These are phyloP conservation scores for Lentinula raphanica DNA, from an alignment of 768 basidiomycete genomes.

Conservation along the genomic window DNA sequence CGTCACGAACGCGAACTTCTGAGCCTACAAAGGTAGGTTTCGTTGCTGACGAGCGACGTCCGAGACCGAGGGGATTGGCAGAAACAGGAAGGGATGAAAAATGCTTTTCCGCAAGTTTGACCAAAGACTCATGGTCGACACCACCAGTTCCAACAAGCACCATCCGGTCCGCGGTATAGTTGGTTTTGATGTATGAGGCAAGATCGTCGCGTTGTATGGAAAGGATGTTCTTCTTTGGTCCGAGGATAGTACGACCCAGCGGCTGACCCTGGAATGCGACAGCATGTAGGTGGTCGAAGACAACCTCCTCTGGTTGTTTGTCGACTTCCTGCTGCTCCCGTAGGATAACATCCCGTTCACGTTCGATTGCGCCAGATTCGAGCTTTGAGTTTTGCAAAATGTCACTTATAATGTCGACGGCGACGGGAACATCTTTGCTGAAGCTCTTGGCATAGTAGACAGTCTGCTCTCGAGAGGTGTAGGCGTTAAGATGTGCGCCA, in stretches of 20 bases:
- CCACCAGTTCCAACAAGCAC: constrained; percentile 96
- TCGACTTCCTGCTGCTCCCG: constrained; percentile 99
- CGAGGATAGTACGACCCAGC: constrained; percentile 95
- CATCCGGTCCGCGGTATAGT: constrained; percentile 99
- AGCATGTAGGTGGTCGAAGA: constrained; percentile 96
- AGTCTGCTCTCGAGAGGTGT: constrained; percentile 98
- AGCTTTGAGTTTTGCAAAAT: constrained; percentile 97
- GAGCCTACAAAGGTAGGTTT: constrained; percentile 86
- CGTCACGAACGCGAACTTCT: constrained; percentile 93
- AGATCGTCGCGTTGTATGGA: constrained; percentile 93
- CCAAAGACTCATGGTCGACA: constrained; percentile 86
- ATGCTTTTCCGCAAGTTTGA: constrained; percentile 92
- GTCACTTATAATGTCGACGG: constrained; percentile 97
- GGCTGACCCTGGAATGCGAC: constrained; percentile 99
- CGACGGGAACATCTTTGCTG: constrained; percentile 84
- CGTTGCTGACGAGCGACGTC: constrained; percentile 60
- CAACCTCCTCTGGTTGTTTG: constrained; percentile 97
- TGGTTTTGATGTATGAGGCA: constrained; percentile 86
- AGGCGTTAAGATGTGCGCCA: constrained; percentile 95
- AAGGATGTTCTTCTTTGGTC: constrained; percentile 92
- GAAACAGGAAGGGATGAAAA: constrained; percentile 89
- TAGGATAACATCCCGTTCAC: constrained; percentile 94
- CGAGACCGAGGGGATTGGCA: constrained; percentile 81
- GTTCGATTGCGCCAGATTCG: constrained; percentile 80
- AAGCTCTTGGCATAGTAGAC: constrained; percentile 99